phyloP scores from a whole-genome alignment of 2,329 filamentous ascomycete genomes.

The Hypoxylon sp. region DNA sequence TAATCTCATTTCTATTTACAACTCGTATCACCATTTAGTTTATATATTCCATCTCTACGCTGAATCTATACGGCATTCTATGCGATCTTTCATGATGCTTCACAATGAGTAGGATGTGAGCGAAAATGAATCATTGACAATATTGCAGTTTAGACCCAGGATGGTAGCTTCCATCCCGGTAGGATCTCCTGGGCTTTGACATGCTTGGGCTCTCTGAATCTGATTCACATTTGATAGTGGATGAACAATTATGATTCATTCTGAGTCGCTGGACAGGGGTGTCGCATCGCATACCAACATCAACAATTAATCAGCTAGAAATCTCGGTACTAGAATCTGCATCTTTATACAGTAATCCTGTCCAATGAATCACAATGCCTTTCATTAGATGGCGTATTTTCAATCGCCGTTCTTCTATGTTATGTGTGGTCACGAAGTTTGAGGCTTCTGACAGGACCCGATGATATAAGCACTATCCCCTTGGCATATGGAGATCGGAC shows the following conservation, averaged over 20 bases:
- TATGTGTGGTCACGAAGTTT: not conserved
- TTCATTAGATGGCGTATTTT: not conserved
- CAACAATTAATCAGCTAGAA: not conserved
- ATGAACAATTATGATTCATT: constrained; percentile 40
- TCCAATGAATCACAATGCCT: not conserved
- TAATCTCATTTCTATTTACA: constrained; percentile 26
- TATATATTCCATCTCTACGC: constrained; percentile 22
- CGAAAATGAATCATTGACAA: constrained; percentile 36
- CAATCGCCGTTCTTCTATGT: not conserved
- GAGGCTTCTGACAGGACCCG: not conserved
- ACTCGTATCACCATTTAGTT: not conserved
- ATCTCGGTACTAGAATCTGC: not conserved
- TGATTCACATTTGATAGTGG: constrained; percentile 22
- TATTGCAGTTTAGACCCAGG: not conserved
- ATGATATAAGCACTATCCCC: not conserved
- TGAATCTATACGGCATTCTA: not conserved
- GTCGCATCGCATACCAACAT: constrained; percentile 1
- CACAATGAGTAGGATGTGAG: constrained; percentile 32
- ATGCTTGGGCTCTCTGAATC: not conserved
- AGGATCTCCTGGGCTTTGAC: not conserved
- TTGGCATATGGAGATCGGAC: too few species aligned
- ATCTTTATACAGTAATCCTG: not conserved
- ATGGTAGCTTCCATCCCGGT: not conserved
- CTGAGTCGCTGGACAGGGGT: constrained; percentile 4
- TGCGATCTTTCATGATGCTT: constrained; percentile 8